Evolutionary conservation across 805 yeast genomes (phyloP), one percentile per base, ranked within the genome.

Genomic region (Myxozyma mucilagina): DNA sequence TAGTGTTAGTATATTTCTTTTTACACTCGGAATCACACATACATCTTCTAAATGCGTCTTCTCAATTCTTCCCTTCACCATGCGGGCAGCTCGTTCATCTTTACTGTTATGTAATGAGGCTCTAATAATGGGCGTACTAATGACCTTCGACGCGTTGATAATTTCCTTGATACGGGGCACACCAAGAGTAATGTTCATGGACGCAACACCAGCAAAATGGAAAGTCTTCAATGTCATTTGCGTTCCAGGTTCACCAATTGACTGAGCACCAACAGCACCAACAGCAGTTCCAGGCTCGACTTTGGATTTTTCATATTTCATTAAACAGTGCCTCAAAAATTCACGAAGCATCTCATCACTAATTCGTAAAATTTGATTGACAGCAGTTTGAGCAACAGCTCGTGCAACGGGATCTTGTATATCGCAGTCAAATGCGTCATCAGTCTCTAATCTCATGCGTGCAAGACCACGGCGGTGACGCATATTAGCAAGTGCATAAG

Each of bases 161-260:
- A 94, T 94, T 80, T 94, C 99, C 77, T 94, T 94, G 74, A 94
- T 93, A 83, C 99, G 97, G 53, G 99, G 99, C 56, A 94, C 99
- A 84, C 99, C 99, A 68, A 94, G 83, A 0, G 99, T 94, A 67
- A 93, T 97, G 79, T 94, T 94, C 97, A 93, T 94, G 50, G 97
- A 89, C 39, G 99, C 98, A 60, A 94, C 99, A 82, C 99, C 99
- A 71, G 99, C 99, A 82, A 94, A 94, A 81, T 94, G 99, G 90
- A 93, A 93, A 61, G 96, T 88, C 73, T 88, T 88, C 72, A 88
- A 82, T 4, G 99, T 94, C 99, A 94, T 94, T 78, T 94, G 99
- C 0, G 99, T 94, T 74, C 98, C 99, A 24, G 99, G 99, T 73
- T 93, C 99, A 78, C 99, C 99, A 79, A 94, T 94, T 47, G 97